These are phyloP conservation scores for Pythium pectinolyticum DNA, from an alignment of 352 stramenopile species.

Conservation along the genomic window DNA sequence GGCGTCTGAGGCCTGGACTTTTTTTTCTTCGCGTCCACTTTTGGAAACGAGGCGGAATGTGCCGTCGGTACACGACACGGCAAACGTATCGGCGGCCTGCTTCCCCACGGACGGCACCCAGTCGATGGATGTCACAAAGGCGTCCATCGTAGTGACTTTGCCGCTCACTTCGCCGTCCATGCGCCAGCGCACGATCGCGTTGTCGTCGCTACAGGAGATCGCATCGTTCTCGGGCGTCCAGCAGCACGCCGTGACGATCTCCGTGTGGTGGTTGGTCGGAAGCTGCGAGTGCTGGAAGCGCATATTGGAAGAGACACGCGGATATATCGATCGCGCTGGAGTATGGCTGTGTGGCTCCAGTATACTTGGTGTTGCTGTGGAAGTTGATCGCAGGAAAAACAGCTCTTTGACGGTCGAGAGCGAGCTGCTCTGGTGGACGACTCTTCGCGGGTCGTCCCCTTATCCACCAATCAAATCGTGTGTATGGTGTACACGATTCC, in stretches of 20 bases:
- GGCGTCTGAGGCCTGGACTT: constrained; percentile 72
- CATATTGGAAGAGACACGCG: too few relatives aligned
- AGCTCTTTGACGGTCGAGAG: too few relatives aligned
- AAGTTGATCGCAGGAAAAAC: too few relatives aligned
- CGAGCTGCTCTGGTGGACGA: too few relatives aligned
- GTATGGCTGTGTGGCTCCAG: too few relatives aligned
- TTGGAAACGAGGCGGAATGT: constrained; percentile 90
- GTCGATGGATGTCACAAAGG: constrained; percentile 76
- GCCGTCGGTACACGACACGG: constrained; percentile 88
- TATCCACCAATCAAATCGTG: too few relatives aligned
- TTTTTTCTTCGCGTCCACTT: constrained; percentile 91
- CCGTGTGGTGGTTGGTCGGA: constrained; percentile 68
- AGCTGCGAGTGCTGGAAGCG: constrained; percentile 79
- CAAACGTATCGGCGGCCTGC: constrained; percentile 83
- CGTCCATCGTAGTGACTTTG: constrained; percentile 69
- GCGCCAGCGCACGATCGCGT: constrained; percentile 76
- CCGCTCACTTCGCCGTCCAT: constrained; percentile 84
- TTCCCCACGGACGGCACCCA: constrained; percentile 84
- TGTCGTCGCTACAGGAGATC: constrained; percentile 88
- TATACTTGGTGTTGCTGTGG: too few relatives aligned
- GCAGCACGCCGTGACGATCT: constrained; percentile 84
- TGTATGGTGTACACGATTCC: too few relatives aligned
- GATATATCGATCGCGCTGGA: background rate
- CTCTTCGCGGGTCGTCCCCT: too few relatives aligned
- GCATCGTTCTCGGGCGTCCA: constrained; percentile 89